Conservation (phyloP, 140 eudicot genomes). For the Senecio squalidus region DNA sequence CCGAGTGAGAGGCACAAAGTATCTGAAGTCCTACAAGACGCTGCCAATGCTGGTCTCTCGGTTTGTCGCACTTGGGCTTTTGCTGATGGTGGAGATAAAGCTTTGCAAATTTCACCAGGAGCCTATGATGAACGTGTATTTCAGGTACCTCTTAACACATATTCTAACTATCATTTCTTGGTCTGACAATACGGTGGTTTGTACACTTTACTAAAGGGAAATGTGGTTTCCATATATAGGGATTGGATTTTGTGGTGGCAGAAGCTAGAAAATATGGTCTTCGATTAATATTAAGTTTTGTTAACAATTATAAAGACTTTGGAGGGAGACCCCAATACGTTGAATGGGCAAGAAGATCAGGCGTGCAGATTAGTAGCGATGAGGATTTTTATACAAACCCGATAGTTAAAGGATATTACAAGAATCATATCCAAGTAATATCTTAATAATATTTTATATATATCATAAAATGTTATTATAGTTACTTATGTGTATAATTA, state of each 20-base stretch:
- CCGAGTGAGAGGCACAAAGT: slow-evolving; percentile 52
- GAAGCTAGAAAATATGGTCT: slow-evolving; percentile 59
- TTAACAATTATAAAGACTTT: slow-evolving; percentile 62
- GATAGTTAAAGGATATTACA: slow-evolving; percentile 40
- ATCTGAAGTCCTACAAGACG: slow-evolving; percentile 44
- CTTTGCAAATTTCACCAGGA: slow-evolving; percentile 69
- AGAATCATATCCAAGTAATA: slow-evolving; percentile 48
- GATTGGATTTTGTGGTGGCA: slow-evolving; percentile 61
- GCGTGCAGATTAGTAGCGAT: slow-evolving; percentile 28
- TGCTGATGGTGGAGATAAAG: slow-evolving; percentile 49
- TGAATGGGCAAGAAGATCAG: slow-evolving; percentile 56
- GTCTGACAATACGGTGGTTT: too few relatives aligned
- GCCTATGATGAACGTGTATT: slow-evolving; percentile 61
- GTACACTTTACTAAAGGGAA: neutral
- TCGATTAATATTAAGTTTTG: slow-evolving; percentile 54
- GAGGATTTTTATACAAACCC: slow-evolving; percentile 63
- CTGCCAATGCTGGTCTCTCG: slow-evolving; percentile 56
- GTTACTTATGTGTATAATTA: neutral
- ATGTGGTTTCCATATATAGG: slow-evolving; percentile 25
- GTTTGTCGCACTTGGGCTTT: slow-evolving; percentile 88
- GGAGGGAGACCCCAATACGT: slow-evolving; percentile 70
- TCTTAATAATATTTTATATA: neutral
- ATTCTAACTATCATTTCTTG: neutral
- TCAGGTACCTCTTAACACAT: slow-evolving; percentile 35
- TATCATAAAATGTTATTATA: neutral